Conservation (phyloP, 2,329 filamentous ascomycete genomes). For the Fusarium caatingaense region DNA sequence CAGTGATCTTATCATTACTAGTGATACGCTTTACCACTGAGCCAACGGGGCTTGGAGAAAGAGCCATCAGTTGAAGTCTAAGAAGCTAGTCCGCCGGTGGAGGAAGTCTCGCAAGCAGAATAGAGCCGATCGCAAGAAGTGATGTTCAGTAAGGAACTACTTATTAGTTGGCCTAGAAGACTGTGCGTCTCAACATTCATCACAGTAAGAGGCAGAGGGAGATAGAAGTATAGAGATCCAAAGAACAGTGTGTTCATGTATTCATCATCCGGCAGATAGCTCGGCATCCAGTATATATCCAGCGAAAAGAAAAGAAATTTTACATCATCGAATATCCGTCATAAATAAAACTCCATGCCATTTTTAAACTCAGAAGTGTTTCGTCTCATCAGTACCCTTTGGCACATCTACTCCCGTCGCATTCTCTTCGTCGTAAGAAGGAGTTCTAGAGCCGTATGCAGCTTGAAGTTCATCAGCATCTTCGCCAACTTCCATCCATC, state of each 20-base stretch:
- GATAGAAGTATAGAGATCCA: background rate
- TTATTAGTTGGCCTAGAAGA: background rate
- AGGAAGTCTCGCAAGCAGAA: background rate
- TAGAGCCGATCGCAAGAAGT: background rate
- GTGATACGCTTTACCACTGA: conserved; percentile 44
- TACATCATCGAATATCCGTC: background rate
- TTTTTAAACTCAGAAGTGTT: conserved; percentile 22
- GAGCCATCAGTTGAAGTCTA: background rate
- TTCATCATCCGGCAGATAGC: background rate
- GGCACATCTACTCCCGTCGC: conserved; percentile 17
- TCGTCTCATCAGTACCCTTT: conserved; percentile 21
- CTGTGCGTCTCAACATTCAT: background rate
- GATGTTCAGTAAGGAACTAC: background rate
- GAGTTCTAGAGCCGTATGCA: conserved; percentile 57
- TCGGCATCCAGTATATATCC: background rate
- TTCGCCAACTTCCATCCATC: conserved; percentile 81
- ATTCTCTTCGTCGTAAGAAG: conserved; percentile 55
- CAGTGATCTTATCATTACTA: conserved; percentile 43
- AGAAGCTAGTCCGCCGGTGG: background rate
- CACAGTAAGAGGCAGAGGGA: background rate
- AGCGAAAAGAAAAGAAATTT: background rate
- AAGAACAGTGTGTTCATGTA: background rate
- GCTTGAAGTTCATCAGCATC: conserved; percentile 66
- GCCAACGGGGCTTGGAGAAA: conserved; percentile 35
- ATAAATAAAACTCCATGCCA: background rate